These are phyloP conservation scores for Pseudogymnoascus sp. DNA, from an alignment of 2,329 filamentous ascomycete genomes.

Conservation along the genomic window DNA sequence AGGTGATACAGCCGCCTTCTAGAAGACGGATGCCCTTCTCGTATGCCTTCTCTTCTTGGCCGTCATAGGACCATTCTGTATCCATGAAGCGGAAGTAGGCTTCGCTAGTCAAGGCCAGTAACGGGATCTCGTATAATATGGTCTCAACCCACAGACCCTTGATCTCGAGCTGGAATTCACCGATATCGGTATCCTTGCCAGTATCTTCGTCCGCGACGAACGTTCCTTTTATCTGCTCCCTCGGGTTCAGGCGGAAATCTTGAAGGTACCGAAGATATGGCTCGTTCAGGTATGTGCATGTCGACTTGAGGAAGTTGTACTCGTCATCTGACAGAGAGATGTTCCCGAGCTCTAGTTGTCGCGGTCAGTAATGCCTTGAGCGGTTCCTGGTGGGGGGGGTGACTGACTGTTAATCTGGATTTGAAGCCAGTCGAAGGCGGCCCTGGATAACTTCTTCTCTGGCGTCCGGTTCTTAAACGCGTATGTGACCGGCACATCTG, in stretches of 20 bases:
- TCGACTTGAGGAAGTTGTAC: conserved; percentile 64
- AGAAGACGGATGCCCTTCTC: conserved; percentile 71
- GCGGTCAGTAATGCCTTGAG: conserved; percentile 21
- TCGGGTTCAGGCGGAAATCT: conserved; percentile 71
- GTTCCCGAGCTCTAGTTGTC: conserved; percentile 61
- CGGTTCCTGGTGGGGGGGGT: conserved; percentile 4
- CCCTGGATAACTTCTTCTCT: conserved; percentile 79
- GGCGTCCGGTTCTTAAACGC: conserved; percentile 93
- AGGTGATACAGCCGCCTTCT: conserved; percentile 76
- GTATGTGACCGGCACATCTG: conserved; percentile 74
- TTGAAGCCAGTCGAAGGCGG: conserved; percentile 77
- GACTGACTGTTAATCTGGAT: conserved; percentile 68
- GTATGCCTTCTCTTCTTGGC: conserved; percentile 77
- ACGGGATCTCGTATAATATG: conserved; percentile 93
- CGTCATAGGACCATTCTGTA: conserved; percentile 79
- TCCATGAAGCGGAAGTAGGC: conserved; percentile 98
- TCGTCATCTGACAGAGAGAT: conserved; percentile 74
- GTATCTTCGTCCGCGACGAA: conserved; percentile 45
- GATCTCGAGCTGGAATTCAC: conserved; percentile 68
- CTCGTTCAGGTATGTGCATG: conserved; percentile 71
- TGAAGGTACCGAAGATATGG: conserved; percentile 75
- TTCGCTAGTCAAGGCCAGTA: conserved; percentile 85
- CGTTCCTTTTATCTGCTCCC: conserved; percentile 65
- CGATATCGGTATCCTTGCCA: conserved; percentile 55
- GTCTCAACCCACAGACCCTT: conserved; percentile 87